A percentile compares a stretch with the other conserved stretches of the same genome.
These are phyloP conservation scores for Microdochium trichocladiopsis DNA, from an alignment of 2,329 filamentous ascomycete species.

Conservation along the genomic window DNA sequence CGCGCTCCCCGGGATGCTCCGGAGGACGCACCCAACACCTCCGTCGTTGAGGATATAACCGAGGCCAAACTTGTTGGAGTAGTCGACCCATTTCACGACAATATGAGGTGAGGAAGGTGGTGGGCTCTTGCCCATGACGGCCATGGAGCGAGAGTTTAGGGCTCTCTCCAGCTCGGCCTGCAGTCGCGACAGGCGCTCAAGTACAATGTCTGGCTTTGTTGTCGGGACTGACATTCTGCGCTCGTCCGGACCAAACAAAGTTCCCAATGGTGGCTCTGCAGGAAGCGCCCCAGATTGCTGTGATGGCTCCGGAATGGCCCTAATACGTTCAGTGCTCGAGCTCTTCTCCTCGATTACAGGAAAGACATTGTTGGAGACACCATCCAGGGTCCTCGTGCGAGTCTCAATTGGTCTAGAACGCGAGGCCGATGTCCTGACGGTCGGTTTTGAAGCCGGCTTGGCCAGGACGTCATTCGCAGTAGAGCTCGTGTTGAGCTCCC, in stretches of 20 bases:
- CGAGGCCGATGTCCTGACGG: background rate
- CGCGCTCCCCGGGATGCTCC: slow-evolving; percentile 43
- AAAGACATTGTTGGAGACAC: background rate
- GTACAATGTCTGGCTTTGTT: slow-evolving; percentile 50
- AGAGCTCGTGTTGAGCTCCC: slow-evolving; percentile 16
- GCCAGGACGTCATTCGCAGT: slow-evolving; percentile 13
- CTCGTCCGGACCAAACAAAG: slow-evolving; percentile 50
- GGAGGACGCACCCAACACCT: slow-evolving; percentile 65
- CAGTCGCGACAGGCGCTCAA: slow-evolving; percentile 48
- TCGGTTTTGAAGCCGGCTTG: slow-evolving; percentile 8
- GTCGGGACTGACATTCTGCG: slow-evolving; percentile 39
- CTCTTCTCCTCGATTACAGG: background rate
- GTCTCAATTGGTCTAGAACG: slow-evolving; percentile 3
- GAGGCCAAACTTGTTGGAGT: slow-evolving; percentile 79
- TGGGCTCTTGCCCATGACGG: slow-evolving; percentile 47
- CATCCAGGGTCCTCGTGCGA: slow-evolving; percentile 1
- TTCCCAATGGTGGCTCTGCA: slow-evolving; percentile 28
- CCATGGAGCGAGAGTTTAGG: slow-evolving; percentile 56
- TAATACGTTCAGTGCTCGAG: background rate
- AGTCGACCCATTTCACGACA: slow-evolving; percentile 80
- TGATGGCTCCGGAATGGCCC: background rate
- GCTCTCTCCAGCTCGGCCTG: slow-evolving; percentile 56
- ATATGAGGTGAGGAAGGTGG: slow-evolving; percentile 53
- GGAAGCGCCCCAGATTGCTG: background rate
- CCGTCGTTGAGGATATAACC: slow-evolving; percentile 80